Evolutionary conservation across 257 asterid genomes (phyloP), one percentile per base, ranked within the genome.

Genomic region (Petrea volubilis): DNA sequence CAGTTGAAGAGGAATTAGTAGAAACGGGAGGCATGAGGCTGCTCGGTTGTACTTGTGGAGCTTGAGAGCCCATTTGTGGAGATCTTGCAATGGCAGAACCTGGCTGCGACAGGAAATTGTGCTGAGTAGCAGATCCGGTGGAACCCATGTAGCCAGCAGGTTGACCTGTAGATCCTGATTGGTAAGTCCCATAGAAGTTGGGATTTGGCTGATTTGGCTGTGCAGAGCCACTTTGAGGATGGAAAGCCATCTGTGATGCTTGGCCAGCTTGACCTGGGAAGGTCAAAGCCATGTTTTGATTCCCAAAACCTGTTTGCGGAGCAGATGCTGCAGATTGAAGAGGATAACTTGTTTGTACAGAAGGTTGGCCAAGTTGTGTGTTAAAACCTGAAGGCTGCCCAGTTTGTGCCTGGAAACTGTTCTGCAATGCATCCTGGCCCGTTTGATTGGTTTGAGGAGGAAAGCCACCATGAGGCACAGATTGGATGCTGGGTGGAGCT

Each of bases 341-440:
- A 43, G 82, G 80, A 63, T 85, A 80, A 72, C 68, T 77, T 62
- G 80, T 68, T 36, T 81, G 89, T 70, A 58, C 4, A 21, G 70
- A 64, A 79, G 83, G 77, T 68, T 79, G 90, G 33, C 82, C 85
- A 66, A 79, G 80, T 76, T 88, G 96, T 77, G 82, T 71, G 57
- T 87, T 81, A 76, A 75, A 85, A 67, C 79, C 81, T 23, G 76
- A 70, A 58, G 81, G 60, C 52, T 75, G 90, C 50, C 73, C 81
- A 4, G 73, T 71, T 56, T 76, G 86, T 31, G 80, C 17, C 57
- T 76, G 82, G 74, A 74, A 82, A 62, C 77, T 82, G 53, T 71
- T 80, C 47, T 74, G 86, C 15, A 79, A 67, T n/a, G 76, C 75
- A 64, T 55, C 57, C 60, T 75, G 87, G 28, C 72, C 72, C 50